phyloP scores from a whole-genome alignment of 495 filamentous ascomycete species.

The Penicillium turbatum region DNA sequence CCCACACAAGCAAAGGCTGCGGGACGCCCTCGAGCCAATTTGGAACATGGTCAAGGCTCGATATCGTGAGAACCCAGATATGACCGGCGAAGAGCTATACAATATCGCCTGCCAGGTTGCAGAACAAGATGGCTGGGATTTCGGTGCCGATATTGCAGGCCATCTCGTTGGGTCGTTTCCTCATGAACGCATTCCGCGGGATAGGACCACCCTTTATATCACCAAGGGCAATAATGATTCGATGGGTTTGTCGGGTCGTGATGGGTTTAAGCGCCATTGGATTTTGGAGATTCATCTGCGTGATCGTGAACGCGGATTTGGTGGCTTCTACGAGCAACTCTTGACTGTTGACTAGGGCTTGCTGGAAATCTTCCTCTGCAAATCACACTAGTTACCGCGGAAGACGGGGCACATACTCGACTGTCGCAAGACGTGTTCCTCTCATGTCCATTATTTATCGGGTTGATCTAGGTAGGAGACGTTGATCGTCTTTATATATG shows the following conservation, averaged over 20 bases:
- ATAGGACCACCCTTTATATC: slow-evolving; percentile 40
- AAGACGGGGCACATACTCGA: not conserved
- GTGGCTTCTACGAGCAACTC: slow-evolving; percentile 44
- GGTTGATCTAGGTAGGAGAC: not conserved
- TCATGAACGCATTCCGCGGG: slow-evolving; percentile 47
- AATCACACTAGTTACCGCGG: not conserved
- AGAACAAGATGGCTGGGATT: slow-evolving; percentile 33
- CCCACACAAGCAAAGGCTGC: slow-evolving; percentile 37
- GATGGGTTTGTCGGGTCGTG: slow-evolving; percentile 34
- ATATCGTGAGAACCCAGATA: slow-evolving; percentile 31
- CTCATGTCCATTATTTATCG: not conserved
- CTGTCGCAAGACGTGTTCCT: not conserved
- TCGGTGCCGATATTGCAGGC: slow-evolving; percentile 42
- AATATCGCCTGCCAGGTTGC: slow-evolving; percentile 30
- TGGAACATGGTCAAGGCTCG: slow-evolving; percentile 39
- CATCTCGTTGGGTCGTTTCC: slow-evolving; percentile 43
- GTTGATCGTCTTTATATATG: no score
- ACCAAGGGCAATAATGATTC: slow-evolving; percentile 35
- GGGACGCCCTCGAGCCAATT: slow-evolving; percentile 41
- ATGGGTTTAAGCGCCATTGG: slow-evolving; percentile 46
- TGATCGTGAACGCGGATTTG: slow-evolving; percentile 32
- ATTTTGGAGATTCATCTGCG: slow-evolving; percentile 50
- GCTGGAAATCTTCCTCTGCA: not conserved
- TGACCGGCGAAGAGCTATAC: slow-evolving; percentile 44
- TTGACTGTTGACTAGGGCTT: slow-evolving; percentile 31